phyloP scores from a whole-genome alignment of 129 eudicot genomes.

The Artemisia argyi region DNA sequence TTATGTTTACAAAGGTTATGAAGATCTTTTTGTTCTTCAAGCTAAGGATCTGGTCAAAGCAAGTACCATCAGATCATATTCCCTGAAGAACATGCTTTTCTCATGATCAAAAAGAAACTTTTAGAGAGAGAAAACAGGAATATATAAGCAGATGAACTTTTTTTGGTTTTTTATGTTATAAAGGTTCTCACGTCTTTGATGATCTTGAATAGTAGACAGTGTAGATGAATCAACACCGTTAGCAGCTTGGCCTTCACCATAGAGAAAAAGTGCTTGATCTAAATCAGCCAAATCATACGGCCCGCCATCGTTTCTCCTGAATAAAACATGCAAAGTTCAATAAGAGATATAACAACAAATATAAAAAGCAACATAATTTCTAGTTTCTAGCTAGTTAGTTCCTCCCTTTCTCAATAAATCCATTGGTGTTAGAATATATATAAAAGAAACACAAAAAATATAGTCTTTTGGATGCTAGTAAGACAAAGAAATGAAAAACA shows the following conservation, averaged over 20 bases:
- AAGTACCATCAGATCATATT: conserved; percentile 50
- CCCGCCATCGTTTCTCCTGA: conserved; percentile 64
- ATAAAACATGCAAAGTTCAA: conserved; percentile 13
- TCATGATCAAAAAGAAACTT: conserved; percentile 45
- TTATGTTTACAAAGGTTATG: conserved; percentile 19
- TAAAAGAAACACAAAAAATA: not conserved
- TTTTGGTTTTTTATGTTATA: not conserved
- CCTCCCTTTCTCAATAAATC: not conserved
- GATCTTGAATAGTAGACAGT: conserved; percentile 58
- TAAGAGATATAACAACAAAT: conserved; percentile 4
- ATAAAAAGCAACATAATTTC: conserved; percentile 3
- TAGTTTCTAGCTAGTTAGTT: not conserved
- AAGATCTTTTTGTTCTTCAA: conserved; percentile 33
- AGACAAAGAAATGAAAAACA: not conserved
- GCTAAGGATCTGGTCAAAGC: conserved; percentile 81
- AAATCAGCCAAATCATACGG: conserved; percentile 88
- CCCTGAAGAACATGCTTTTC: conserved; percentile 47
- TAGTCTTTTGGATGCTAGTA: not conserved
- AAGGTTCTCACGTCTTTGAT: conserved; percentile 58
- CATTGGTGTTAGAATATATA: too few species aligned
- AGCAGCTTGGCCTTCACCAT: conserved; percentile 73
- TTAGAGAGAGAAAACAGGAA: conserved; percentile 26
- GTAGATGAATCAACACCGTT: conserved; percentile 43
- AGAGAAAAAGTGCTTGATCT: conserved; percentile 84
- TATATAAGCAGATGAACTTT: conserved; percentile 12